Evolutionary conservation across 768 basidiomycete genomes (phyloP).

Genomic region (Xerocomellus amylosporus): DNA sequence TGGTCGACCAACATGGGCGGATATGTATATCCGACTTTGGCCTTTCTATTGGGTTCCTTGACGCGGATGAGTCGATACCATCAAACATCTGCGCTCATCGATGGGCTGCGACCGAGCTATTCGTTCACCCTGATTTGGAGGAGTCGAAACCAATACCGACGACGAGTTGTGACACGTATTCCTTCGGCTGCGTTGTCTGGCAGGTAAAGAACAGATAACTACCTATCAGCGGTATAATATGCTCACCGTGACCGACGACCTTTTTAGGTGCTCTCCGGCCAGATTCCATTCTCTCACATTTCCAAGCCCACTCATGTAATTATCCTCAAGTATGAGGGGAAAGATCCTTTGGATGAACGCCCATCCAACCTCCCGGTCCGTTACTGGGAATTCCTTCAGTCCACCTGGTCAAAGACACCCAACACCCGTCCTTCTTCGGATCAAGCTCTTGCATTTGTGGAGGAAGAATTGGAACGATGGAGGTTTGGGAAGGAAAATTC

Average conservation of each 20-base stretch:
- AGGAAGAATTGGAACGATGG: neutral
- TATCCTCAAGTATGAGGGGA: slow-evolving; percentile 15
- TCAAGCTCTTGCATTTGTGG: slow-evolving; percentile 4
- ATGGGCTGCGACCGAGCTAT: slow-evolving; percentile 12
- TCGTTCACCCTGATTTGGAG: slow-evolving; percentile 11
- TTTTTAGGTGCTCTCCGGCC: slow-evolving; percentile 11
- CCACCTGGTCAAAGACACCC: slow-evolving; percentile 9
- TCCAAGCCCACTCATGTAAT: slow-evolving; percentile 11
- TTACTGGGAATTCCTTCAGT: slow-evolving; percentile 12
- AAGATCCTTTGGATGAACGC: slow-evolving; percentile 14
- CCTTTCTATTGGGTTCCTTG: slow-evolving; percentile 1
- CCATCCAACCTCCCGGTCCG: neutral
- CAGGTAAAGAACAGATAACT: slow-evolving; percentile 2
- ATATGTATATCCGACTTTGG: slow-evolving; percentile 17
- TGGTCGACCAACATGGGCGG: slow-evolving; percentile 4
- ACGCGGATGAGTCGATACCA: neutral
- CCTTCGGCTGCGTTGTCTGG: slow-evolving; percentile 10
- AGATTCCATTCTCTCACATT: slow-evolving; percentile 8
- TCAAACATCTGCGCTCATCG: slow-evolving; percentile 8
- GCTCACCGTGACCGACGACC: neutral
- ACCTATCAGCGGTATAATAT: neutral
- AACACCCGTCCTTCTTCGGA: slow-evolving; percentile 8
- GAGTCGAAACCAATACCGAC: slow-evolving; percentile 1
- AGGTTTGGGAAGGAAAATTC: too few species aligned
- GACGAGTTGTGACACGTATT: slow-evolving; percentile 9